Evolutionary conservation across 108 stramenopile genomes (phyloP).

Genomic region (Fragilaria radians): DNA sequence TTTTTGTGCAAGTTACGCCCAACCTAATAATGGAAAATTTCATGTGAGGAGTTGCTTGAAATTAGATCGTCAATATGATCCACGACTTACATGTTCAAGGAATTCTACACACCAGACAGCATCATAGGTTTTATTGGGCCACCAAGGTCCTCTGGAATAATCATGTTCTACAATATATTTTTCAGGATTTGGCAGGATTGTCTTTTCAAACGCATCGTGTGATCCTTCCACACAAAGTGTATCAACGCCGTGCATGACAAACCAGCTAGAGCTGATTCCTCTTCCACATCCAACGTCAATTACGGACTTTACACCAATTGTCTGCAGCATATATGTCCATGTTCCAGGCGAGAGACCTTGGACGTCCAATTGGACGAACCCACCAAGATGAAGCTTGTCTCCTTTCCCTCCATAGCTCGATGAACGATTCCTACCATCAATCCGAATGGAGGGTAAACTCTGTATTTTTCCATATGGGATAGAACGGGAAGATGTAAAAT

Average conservation of each 20-base stretch:
- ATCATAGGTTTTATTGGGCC: constrained; percentile 59
- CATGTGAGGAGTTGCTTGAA: neutral
- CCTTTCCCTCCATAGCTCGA: constrained; percentile 42
- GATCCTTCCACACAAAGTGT: constrained; percentile 53
- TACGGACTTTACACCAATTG: constrained; percentile 45
- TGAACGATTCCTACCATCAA: constrained; percentile 13
- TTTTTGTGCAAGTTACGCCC: constrained; percentile 67
- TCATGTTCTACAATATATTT: constrained; percentile 43
- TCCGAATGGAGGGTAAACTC: constrained; percentile 29
- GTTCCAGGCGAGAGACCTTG: constrained; percentile 30
- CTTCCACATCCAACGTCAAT: constrained; percentile 65
- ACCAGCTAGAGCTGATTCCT: constrained; percentile 51
- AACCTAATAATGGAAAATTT: constrained; percentile 19
- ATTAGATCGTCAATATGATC: neutral
- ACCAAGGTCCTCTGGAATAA: constrained; percentile 58
- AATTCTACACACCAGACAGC: constrained; percentile 65
- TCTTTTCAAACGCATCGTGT: constrained; percentile 47
- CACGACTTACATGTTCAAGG: constrained; percentile 11
- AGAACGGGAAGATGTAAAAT: too few species aligned
- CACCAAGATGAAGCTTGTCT: constrained; percentile 51
- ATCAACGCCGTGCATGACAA: constrained; percentile 43
- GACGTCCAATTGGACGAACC: constrained; percentile 40
- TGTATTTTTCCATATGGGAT: constrained; percentile 18
- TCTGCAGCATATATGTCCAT: constrained; percentile 37
- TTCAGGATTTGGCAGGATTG: constrained; percentile 31